Evolutionary conservation across 208 protist genomes (phyloP).

Genomic region (Crithidia thermophila): DNA sequence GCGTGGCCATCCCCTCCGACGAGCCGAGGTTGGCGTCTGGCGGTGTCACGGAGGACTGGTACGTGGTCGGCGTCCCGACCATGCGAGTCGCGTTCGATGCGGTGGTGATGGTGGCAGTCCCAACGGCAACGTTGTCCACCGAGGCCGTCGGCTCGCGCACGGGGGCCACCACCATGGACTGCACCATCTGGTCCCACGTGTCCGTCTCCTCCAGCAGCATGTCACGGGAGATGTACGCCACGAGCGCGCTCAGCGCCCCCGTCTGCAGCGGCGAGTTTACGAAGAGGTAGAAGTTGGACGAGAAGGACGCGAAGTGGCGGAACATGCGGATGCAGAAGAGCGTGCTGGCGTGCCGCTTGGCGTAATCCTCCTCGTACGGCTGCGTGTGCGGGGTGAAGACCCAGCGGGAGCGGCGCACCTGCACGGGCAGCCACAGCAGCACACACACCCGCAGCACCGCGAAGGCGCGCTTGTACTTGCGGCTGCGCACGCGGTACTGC

Average conservation of each 20-base stretch:
- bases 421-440: conserved; percentile 48
- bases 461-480: conserved; percentile 48
- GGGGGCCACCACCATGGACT: conserved; percentile 25
- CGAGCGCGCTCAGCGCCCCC: conserved; percentile 44
- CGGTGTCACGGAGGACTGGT: neutral
- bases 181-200: conserved; percentile 41
- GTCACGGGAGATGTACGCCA: conserved; percentile 45
- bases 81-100: neutral
- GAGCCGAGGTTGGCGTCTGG: too few relatives aligned
- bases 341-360: conserved; percentile 36
- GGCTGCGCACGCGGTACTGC: conserved; percentile 24
- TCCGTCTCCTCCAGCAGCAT: conserved; percentile 28
- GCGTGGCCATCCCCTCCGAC: too few relatives aligned
- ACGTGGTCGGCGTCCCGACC: conserved; percentile 3
- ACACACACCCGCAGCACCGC: conserved; percentile 59
- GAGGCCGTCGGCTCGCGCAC: conserved; percentile 4
- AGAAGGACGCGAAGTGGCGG: conserved; percentile 41
- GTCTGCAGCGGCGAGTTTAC: conserved; percentile 71
- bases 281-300: conserved; percentile 54
- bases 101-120: neutral
- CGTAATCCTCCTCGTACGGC: conserved; percentile 21
- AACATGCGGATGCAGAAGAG: conserved; percentile 61
- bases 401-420: conserved; percentile 47
- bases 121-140: neutral
- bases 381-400: conserved; percentile 23